Percentiles rank a stretch among this genome's conserved stretches.
Conservation (phyloP, 2,329 filamentous ascomycete genomes). For the Arthrobotrys entomopaga region DNA sequence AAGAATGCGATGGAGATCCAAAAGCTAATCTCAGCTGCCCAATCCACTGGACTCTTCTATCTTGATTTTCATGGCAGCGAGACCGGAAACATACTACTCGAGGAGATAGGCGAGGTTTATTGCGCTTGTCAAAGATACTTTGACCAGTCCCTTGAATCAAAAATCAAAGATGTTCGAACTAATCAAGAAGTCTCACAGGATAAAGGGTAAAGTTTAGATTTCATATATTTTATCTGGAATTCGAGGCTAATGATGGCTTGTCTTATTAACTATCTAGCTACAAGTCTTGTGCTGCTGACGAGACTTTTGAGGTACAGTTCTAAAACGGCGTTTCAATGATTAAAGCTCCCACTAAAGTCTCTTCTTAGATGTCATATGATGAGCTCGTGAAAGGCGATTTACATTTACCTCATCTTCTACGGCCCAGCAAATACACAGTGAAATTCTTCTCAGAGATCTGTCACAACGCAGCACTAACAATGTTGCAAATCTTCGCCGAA, state of each 20-base stretch:
- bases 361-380: constrained; percentile 37
- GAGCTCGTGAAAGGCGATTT: constrained; percentile 45
- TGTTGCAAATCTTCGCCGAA: constrained; percentile 22
- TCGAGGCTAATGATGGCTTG: no score
- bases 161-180: constrained; percentile 21
- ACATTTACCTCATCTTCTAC: constrained; percentile 16
- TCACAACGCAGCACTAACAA: constrained; percentile 30
- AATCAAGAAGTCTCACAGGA: constrained; percentile 40
- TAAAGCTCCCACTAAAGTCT: not conserved
- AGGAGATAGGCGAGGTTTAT: constrained; percentile 33
- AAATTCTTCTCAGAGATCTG: constrained; percentile 49
- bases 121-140: constrained; percentile 39
- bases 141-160: constrained; percentile 24
- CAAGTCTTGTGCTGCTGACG: constrained; percentile 37
- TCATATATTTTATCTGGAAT: no score
- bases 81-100: constrained; percentile 20
- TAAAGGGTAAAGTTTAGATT: constrained; percentile 25
- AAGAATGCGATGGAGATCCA: constrained; percentile 13
- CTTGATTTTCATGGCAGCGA: constrained; percentile 39
- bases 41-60: constrained; percentile 35
- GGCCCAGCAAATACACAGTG: constrained; percentile 26
- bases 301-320: constrained; percentile 40
- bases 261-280: constrained; percentile 25
- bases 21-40: constrained; percentile 28
- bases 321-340: not conserved